Evolutionary conservation across 2,329 filamentous ascomycete species (phyloP).

Genomic region (Ceratocystis variospora): DNA sequence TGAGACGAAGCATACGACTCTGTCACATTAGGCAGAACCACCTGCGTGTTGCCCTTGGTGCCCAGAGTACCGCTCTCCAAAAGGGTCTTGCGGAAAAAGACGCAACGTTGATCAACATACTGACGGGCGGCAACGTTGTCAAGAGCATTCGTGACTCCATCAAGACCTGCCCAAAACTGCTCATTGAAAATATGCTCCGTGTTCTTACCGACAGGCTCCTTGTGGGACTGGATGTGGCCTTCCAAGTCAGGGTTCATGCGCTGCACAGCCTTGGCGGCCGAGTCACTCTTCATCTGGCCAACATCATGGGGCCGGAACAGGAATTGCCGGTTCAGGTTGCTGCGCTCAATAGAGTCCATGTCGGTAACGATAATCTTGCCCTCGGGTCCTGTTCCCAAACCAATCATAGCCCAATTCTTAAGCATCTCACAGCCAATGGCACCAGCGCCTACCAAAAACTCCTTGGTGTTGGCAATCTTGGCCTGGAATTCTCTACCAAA

Average conservation of each 20-base stretch:
- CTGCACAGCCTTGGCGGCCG: constrained; percentile 76
- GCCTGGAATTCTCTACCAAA: constrained; percentile 90
- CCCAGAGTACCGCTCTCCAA: constrained; percentile 96
- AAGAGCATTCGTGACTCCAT: constrained; percentile 90
- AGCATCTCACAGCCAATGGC: constrained; percentile 98
- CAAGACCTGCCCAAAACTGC: constrained; percentile 72
- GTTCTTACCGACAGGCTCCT: constrained; percentile 79
- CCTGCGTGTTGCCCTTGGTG: constrained; percentile 97
- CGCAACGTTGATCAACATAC: constrained; percentile 89
- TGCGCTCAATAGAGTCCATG: constrained; percentile 98
- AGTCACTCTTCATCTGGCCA: constrained; percentile 91
- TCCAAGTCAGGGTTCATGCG: constrained; percentile 88
- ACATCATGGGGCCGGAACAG: constrained; percentile 89
- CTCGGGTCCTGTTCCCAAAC: constrained; percentile 72
- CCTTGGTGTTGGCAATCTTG: constrained; percentile 75
- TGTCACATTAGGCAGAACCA: constrained; percentile 77
- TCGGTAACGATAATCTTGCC: constrained; percentile 89
- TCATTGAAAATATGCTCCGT: constrained; percentile 94
- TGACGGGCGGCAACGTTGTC: constrained; percentile 96
- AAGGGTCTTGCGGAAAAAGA: constrained; percentile 95
- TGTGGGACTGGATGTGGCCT: constrained; percentile 72
- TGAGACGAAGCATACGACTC: constrained; percentile 94
- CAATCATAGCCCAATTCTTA: constrained; percentile 99
- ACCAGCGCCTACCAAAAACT: constrained; percentile 91
- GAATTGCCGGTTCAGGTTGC: constrained; percentile 95